Conservation (phyloP, 345 rosid genomes). For the Nasturtium officinale region DNA sequence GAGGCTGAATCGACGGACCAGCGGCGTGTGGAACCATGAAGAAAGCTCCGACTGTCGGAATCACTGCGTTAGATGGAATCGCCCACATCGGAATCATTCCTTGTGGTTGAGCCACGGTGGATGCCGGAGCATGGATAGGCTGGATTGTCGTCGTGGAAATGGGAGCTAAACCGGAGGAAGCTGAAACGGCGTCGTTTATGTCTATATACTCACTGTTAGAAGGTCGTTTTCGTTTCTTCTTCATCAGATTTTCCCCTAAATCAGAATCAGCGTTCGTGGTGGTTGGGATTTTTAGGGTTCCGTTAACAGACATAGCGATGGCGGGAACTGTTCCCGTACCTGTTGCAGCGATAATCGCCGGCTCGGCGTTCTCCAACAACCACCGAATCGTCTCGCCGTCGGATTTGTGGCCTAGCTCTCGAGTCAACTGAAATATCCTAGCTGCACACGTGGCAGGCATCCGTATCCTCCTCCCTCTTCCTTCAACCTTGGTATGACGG, state of each 20-base stretch:
- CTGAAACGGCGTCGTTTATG: constrained; percentile 52
- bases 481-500: constrained; percentile 93
- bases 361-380: constrained; percentile 86
- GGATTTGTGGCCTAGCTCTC: constrained; percentile 87
- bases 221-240: constrained; percentile 74
- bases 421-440: constrained; percentile 79
- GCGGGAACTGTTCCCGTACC: constrained; percentile 96
- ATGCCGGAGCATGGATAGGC: constrained; percentile 16
- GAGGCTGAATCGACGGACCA: constrained; percentile 57
- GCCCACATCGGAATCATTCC: constrained; percentile 90
- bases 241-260: constrained; percentile 46
- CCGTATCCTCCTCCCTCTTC: constrained; percentile 91
- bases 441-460: constrained; percentile 97
- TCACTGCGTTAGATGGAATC: constrained; percentile 64
- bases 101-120: constrained; percentile 45
- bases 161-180: constrained; percentile 60
- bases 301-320: constrained; percentile 88
- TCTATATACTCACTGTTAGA: constrained; percentile 78
- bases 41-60: constrained; percentile 61
- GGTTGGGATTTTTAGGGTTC: constrained; percentile 81
- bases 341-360: constrained; percentile 82
- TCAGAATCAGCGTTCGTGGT: constrained; percentile 53
- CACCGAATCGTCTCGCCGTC: constrained; percentile 93
- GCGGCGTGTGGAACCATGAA: constrained; percentile 58
- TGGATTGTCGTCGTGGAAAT: constrained; percentile 30